Base-by-base conservation (phyloP, 805 yeast species). In the Metschnikowia peoriensis region DNA sequence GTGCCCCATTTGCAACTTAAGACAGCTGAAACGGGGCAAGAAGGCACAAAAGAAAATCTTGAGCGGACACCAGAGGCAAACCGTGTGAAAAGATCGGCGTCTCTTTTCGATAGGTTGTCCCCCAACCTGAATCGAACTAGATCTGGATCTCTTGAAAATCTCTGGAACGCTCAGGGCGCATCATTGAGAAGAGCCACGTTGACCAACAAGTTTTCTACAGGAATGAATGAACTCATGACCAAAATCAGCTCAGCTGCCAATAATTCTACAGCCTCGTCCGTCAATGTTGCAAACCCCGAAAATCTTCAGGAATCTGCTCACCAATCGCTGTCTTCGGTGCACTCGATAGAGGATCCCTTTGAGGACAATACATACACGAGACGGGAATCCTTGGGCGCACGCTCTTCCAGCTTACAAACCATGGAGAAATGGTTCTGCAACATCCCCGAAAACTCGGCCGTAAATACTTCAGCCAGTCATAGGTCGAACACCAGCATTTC, bases 341-440 rank as follows among this genome's bases (percentile, higher is more conserved):
- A 66, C 37, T 65, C 75, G 7, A 56, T 70, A 8, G 72, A 67
- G 15, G 68, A 66, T 14, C 57, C 60, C 3, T 50, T 49, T 29
- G 63, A 61, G 28, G 59, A 54, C 15, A 15, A 45, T 10, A 17
- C 41, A 6, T 45, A 12, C 32, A 37, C 27, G n/a, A 15, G n/a
- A 9, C 58, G 60, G 47, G 53, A 68, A 37, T 67, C 71, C 5
- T 61, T 57, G 50, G 59, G 75, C 34, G 59, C 63, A 28, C 63
- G 77, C 55, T 68, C 75, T 10, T 60, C 76, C 29, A 73, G 77
- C 56, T 51, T 71, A 22, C 78, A 73, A 52, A 64, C 74, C 15
- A 72, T 74, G 74, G 79, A 74, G 53, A 71, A 67, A 53, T 74
- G 78, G 77, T 71, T 74, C 52, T 70, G 66, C 55, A 73, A 71